Conservation (phyloP, 805 yeast genomes). For the Cyberlindnera suaveolens region DNA sequence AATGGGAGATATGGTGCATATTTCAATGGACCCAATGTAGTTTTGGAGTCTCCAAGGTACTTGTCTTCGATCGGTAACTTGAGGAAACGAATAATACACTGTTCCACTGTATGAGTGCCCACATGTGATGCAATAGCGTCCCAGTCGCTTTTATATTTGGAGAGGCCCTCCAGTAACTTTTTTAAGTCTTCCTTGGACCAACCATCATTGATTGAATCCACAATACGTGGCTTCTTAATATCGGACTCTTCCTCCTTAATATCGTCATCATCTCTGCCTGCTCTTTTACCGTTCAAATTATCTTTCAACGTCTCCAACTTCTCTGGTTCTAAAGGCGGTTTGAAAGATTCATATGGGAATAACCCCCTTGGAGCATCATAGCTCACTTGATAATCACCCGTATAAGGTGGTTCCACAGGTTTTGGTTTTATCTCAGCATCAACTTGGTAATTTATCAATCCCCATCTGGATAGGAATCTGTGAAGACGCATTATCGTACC, state of each 20-base stretch:
- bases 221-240: conserved; percentile 30
- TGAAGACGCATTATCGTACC: conserved; percentile 83
- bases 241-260: conserved; percentile 5
- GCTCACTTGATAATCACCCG: conserved; percentile 70
- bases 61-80: conserved; percentile 78
- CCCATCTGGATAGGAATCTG: conserved; percentile 84
- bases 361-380: conserved; percentile 89
- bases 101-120: conserved; percentile 66
- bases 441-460: conserved; percentile 87
- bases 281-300: conserved; percentile 18
- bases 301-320: conserved; percentile 38
- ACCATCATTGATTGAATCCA: conserved; percentile 33
- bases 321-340: conserved; percentile 46
- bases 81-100: conserved; percentile 74
- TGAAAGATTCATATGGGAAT: conserved; percentile 84
- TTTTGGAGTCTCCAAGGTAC: conserved; percentile 39
- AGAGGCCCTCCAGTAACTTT: conserved; percentile 55
- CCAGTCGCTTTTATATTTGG: conserved; percentile 71
- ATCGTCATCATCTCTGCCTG: conserved; percentile 1
- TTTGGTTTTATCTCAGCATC: conserved; percentile 70
- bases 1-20: conserved; percentile 83
- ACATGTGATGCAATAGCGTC: conserved; percentile 60
- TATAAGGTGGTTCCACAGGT: conserved; percentile 62
- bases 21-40: conserved; percentile 61
- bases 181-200: conserved; percentile 70